Percentiles rank a stretch among this genome's conserved stretches.
phyloP scores from a whole-genome alignment of 768 basidiomycete species.

The Boletus sp. region DNA sequence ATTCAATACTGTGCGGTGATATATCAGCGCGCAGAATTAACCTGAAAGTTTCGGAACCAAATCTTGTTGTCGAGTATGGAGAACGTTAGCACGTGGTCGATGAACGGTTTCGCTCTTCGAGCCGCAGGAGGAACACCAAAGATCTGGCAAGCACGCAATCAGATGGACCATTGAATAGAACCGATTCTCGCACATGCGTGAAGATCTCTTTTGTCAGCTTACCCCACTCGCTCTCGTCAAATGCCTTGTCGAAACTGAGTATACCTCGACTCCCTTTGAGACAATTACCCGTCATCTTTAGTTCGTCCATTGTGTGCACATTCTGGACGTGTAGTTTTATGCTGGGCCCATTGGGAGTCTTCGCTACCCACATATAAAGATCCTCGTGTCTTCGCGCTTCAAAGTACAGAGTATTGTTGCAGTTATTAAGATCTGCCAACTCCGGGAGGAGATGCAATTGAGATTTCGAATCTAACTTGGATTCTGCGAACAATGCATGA shows the following conservation, averaged over 20 bases:
- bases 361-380: conserved; percentile 93
- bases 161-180: background rate
- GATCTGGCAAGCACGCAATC: conserved; percentile 50
- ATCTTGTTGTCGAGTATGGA: conserved; percentile 94
- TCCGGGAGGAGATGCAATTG: conserved; percentile 91
- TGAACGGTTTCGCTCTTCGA: conserved; percentile 90
- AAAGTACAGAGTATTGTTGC: conserved; percentile 96
- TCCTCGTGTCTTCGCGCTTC: conserved; percentile 96
- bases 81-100: conserved; percentile 97
- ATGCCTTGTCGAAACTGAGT: conserved; percentile 86
- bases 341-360: conserved; percentile 96
- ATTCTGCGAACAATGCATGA: conserved; percentile 51
- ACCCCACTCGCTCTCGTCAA: conserved; percentile 87
- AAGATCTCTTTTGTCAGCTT: conserved; percentile 89
- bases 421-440: conserved; percentile 94
- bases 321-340: conserved; percentile 98
- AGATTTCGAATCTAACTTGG: conserved; percentile 96
- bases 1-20: background rate
- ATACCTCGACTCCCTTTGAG: conserved; percentile 92
- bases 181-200: conserved; percentile 64
- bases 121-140: conserved; percentile 94
- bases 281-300: conserved; percentile 99
- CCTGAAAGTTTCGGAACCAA: conserved; percentile 99
- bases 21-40: conserved; percentile 31
- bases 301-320: conserved; percentile 98